Evolutionary conservation across 1,284 basidiomycete genomes (phyloP), one percentile per base, ranked within the genome.

Genomic region (Sanguinoderma infundibulare): DNA sequence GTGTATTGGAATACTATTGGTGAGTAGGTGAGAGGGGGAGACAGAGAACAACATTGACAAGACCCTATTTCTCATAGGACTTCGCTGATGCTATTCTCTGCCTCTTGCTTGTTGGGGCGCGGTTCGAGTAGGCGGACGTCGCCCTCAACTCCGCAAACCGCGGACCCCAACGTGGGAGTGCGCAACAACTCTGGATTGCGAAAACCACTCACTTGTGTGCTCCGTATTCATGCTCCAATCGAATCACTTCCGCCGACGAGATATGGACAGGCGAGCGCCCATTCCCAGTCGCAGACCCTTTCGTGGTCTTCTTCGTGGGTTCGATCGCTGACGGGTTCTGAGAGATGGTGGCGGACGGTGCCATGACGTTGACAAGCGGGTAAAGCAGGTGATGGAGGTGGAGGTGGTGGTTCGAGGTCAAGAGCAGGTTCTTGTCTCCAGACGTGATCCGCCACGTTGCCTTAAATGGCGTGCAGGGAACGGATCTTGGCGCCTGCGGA

Each of bases 131-230:
- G n/a, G n/a, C 24, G 52, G 39, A 22, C 36, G 6, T 44, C 32
- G 34, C n/a, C 15, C 20, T 32, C 17, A 34, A 10, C 26, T 24
- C 56, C 61, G 51, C 61, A 46, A 12, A 35, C 51, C 42, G 44
- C 22, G 53, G 52, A 55, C 60, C 51, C 63, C 53, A 50, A 47
- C 42, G 58, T 61, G 60, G 7, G 26, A 12, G 26, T 10, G 39
- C 22, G 40, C 24, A 44, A n/a, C n/a, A n/a, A n/a, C n/a, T 14
- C 32, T 20, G 9, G 30, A 28, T 46, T 56, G 54, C 47, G 30
- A 35, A 63, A 60, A 35, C 51, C 57, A 85, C 90, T 85, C 75
- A 95, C 93, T 95, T 95, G 83, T 95, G 94, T 58, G 94, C 94
- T 38, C 90, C 89, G 72, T 90, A 85, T 72, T 93, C 83, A 72